phyloP scores from a whole-genome alignment of 495 filamentous ascomycete species.

The Neurospora tetrasperma region DNA sequence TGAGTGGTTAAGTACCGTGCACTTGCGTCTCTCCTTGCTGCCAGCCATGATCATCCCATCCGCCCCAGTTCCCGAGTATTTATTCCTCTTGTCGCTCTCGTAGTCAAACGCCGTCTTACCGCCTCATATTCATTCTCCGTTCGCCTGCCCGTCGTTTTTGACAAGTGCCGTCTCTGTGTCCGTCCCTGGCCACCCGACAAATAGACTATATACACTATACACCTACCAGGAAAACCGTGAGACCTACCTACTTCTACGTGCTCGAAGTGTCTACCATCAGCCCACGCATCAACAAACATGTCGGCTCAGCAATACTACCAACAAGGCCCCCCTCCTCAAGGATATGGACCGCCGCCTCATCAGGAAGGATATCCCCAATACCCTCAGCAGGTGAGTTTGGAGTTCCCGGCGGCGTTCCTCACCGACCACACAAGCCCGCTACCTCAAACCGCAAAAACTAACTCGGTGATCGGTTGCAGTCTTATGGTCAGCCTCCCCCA shows the following conservation, averaged over 20 bases:
- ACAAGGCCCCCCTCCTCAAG: slow-evolving; percentile 15
- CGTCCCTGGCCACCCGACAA: neutral
- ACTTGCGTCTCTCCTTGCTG: neutral
- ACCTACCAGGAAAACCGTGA: neutral
- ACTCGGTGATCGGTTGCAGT: slow-evolving; percentile 5
- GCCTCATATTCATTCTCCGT: neutral
- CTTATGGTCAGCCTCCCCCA: slow-evolving; percentile 11
- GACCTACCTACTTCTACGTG: neutral
- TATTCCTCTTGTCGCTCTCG: neutral
- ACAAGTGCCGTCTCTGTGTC: neutral
- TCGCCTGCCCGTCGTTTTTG: neutral
- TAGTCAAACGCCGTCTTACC: neutral
- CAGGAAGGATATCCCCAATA: slow-evolving; percentile 19
- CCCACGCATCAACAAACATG: slow-evolving; percentile 9
- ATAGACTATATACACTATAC: neutral
- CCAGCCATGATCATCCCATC: neutral
- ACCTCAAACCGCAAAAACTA: neutral
- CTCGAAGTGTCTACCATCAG: neutral
- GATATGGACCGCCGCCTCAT: slow-evolving; percentile 8
- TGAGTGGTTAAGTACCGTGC: neutral
- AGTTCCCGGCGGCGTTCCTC: neutral
- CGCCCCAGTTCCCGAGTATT: neutral
- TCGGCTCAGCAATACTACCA: slow-evolving; percentile 26
- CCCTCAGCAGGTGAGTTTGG: slow-evolving; percentile 18
- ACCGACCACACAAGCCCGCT: neutral